These are phyloP conservation scores for Aspergillus carlsbadensis DNA, from an alignment of 495 filamentous ascomycete species.

Conservation along the genomic window DNA sequence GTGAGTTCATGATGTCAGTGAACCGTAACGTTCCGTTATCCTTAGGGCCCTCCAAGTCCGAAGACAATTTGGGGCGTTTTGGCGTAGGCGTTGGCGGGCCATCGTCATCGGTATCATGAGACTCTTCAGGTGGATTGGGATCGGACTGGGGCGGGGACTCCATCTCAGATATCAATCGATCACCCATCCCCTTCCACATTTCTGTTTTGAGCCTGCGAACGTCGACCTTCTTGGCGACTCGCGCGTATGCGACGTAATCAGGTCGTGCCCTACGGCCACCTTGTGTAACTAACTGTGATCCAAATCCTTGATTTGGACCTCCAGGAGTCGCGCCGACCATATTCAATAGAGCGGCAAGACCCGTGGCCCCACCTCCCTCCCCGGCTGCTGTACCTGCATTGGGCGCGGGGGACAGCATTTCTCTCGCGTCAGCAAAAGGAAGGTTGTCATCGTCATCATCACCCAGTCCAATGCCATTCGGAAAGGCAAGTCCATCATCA, in stretches of 20 bases:
- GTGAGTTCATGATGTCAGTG: slow-evolving; percentile 83
- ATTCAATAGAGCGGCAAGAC: slow-evolving; percentile 41
- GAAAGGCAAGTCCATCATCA: slow-evolving; percentile 82
- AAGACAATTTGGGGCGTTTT: slow-evolving; percentile 17
- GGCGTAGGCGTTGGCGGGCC: slow-evolving; percentile 38
- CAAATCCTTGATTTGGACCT: slow-evolving; percentile 61
- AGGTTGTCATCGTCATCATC: slow-evolving; percentile 79
- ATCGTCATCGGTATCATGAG: slow-evolving; percentile 30
- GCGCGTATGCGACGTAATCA: slow-evolving; percentile 95
- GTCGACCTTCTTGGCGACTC: slow-evolving; percentile 98
- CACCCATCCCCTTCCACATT: slow-evolving; percentile 86
- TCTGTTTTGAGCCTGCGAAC: slow-evolving; percentile 92
- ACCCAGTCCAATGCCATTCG: slow-evolving; percentile 55
- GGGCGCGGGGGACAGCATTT: slow-evolving; percentile 78
- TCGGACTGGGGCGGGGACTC: slow-evolving; percentile 30
- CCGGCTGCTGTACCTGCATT: slow-evolving; percentile 42
- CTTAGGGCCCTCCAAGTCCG: slow-evolving; percentile 18
- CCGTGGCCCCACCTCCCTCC: slow-evolving; percentile 34
- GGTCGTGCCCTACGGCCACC: slow-evolving; percentile 72
- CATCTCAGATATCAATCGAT: slow-evolving; percentile 40
- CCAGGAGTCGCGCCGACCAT: slow-evolving; percentile 45
- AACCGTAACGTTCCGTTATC: slow-evolving; percentile 67
- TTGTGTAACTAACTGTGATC: slow-evolving; percentile 90
- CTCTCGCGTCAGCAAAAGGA: slow-evolving; percentile 86
- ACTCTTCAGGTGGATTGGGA: slow-evolving; percentile 25